Evolutionary conservation across 108 stramenopile species (phyloP), one percentile per base, ranked within the genome.

Genomic region (Fragilaria radians): DNA sequence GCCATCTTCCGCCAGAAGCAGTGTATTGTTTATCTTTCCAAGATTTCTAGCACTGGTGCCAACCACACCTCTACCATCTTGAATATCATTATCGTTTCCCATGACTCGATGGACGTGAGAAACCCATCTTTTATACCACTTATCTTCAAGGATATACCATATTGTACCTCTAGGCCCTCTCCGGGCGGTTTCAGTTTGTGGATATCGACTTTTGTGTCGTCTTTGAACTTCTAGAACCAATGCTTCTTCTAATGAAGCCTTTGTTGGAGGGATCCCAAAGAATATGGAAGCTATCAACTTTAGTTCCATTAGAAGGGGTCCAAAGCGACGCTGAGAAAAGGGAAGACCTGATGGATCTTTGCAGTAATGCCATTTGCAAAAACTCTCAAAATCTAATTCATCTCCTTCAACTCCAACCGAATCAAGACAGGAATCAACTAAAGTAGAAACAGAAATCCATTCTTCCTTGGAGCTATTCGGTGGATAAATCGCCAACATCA

Each of bases 131-230:
- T 69, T 68, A 47, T 56, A 82, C 91, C 91, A 93, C 17, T 52
- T 64, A 52, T 77, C 67, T 65, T 85, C 82, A 32, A 93, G 79
- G 18, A 93, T 68, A 59, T 85, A 85, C 91, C 91, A 93, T 31
- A 88, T 55, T 3, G 91, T 93, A 27, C 88, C 88, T 48, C 68
- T 45, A 21, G 91, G 88, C 32, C 91, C 91, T 42, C 87, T 67
- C 7, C 85, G 82, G 51, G 84, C 78, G 11, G 77, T 68, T 3
- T 67, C 62, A 5, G 70, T 83, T 49, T 82, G 80, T 14, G 88
- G 91, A 61, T 83, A 86, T 51, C 85, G 55, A 27, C 59, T 65
- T 56, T 74, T 79, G 67, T 89, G 87, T 22, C 91, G 83, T 32
- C 79, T 58, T 62, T 76, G 52, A n/a, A 93, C 69, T 62, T 89